Base-by-base conservation (phyloP, 2,329 filamentous ascomycete species). In the Rhynchosporium secalis region DNA sequence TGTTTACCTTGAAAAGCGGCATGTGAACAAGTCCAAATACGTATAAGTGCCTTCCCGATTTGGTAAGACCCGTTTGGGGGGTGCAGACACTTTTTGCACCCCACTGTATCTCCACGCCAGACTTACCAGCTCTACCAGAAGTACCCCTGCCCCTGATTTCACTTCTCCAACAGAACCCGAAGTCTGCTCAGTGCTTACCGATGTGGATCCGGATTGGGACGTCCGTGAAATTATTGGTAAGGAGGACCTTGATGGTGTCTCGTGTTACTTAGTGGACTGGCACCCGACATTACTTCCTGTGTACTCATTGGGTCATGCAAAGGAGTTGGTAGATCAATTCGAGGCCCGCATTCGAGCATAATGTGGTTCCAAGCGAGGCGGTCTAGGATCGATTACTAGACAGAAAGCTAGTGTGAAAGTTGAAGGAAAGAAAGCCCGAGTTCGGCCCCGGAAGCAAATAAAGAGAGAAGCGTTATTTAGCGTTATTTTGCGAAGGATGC, bases 151-250 rank as follows among this genome's bases (percentile, higher is more conserved):
- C 13, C 33, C 29, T 33, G 47, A 33, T 13, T 26, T 33, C 28
- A 49, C 47, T 49, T 49, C 47, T 33, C 47, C 2, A 49, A n/a
- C 29, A 49, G 47, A 49, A 49, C 28, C 33, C n/a, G 28, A 49
- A 33, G 47, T 49, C 47, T 49, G 47, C 47, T 13, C 29, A 49
- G n/a, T 49, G 47, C 5, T 49, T 33, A 49, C 47, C 29, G 29
- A 49, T 49, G 29, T 49, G 10, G 47, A 49, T 29, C 47, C 28
- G 47, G 47, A 49, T 10, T 49, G 29, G 47, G 47, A 49, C 47
- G 47, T 49, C 28, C 47, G 47, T 49, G 47, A 31, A 13, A 49
- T 49, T 33, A 49, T 49, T 49, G 29, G 47, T 49, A 49, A 49
- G 28, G 47, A 49, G 47, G 48, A 51, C 28, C 29, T 51, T 36